Evolutionary conservation across 441 rosid species (phyloP), one percentile per base, ranked within the genome.

Genomic region (Brassica hybrid): DNA sequence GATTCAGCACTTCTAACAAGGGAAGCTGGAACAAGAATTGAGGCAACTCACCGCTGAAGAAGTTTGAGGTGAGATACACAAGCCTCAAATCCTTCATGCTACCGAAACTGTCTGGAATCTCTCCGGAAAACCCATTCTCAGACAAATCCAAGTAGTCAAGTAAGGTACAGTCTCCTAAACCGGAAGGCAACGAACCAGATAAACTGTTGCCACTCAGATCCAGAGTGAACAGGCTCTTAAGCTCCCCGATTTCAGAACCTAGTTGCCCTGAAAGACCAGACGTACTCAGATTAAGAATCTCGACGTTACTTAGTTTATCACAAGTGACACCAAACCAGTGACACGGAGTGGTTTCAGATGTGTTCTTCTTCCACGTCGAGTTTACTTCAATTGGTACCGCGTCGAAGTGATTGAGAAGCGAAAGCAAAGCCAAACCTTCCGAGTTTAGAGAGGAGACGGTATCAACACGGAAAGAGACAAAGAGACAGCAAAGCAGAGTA

Each of bases 291-390:
- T 87, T 69, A 8, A 94, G 77, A 58, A 81, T 23, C 36, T 79
- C 59, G 1, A 89, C 94, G 52, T 69, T 32, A 50, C 18, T 67
- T 18, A 67, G 21, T 63, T 0, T 16, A 73, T 88, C 86, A 79
- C 96, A 90, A 6, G 16, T 69, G 30, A 94, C 69, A 65, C 97
- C 96, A 6, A 78, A 65, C 98, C 97, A 94, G 12, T 81, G 73
- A 81, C 98, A 92, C 0, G 93, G 92, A 76, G 76, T 84, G 45
- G 86, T 19, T 56, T 85, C 81, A 3, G 94, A 83, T 66, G 87
- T 61, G 75, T 84, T 87, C 10, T 63, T 19, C 78, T 57, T 69
- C 96, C 97, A 94, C 41, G 82, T 76, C 1, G 87, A 27, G 30
- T 27, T 27, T 27, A 27, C 5, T 27, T 27, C 30, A 4, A 27